These are phyloP conservation scores for Cystoderma amianthinum DNA, from an alignment of 768 basidiomycete species.

Conservation along the genomic window DNA sequence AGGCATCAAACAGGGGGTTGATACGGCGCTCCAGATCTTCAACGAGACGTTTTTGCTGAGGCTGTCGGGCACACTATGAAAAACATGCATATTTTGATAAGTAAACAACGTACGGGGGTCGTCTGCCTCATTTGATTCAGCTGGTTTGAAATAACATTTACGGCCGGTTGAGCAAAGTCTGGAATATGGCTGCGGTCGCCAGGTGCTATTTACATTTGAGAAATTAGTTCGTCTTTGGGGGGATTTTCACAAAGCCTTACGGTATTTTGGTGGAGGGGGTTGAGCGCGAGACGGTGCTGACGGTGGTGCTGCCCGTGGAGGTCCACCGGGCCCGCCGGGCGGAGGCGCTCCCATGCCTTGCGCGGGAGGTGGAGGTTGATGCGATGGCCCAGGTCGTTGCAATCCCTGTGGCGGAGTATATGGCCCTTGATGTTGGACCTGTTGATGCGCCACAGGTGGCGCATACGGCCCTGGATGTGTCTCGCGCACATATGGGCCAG, in stretches of 20 bases:
- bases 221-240: no score
- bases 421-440: slow-evolving; percentile 21
- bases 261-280: slow-evolving; percentile 8
- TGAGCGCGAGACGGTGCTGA: slow-evolving; percentile 13
- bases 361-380: slow-evolving; percentile 15
- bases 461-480: background rate
- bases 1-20: slow-evolving; percentile 81
- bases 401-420: slow-evolving; percentile 36
- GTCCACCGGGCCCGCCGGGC: slow-evolving; percentile 23
- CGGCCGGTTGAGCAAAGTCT: no score
- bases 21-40: slow-evolving; percentile 86
- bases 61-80: no score
- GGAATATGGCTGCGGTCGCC: no score
- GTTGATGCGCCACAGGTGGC: background rate
- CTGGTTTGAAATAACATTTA: no score
- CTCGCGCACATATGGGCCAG: no score
- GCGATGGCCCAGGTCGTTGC: slow-evolving; percentile 12
- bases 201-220: no score
- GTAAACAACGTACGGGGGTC: no score
- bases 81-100: no score
- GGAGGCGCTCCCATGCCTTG: slow-evolving; percentile 16
- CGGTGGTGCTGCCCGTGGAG: slow-evolving; percentile 13
- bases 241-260: no score
- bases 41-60: slow-evolving; percentile 75
- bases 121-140: no score